Conservation (phyloP, 441 rosid species). For the Populus hybrid region DNA sequence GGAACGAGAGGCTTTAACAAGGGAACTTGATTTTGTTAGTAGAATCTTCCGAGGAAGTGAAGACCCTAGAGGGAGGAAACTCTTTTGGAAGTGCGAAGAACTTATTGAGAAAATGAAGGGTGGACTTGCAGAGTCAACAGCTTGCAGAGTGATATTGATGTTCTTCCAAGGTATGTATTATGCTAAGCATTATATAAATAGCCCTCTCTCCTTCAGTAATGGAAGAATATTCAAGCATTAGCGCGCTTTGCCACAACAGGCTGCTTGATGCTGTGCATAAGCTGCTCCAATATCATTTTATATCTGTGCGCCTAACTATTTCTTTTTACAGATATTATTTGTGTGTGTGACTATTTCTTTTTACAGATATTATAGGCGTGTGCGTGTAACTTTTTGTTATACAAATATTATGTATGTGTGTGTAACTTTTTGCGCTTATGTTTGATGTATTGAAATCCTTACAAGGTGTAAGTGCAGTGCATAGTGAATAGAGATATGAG, state of each 20-base stretch:
- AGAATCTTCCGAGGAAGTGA: conserved; percentile 92
- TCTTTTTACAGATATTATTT: neutral
- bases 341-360: neutral
- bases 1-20: conserved; percentile 78
- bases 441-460: neutral
- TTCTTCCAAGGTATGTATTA: conserved; percentile 74
- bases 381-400: too few species aligned
- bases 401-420: too few species aligned
- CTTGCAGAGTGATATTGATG: conserved; percentile 66
- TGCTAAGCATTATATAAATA: neutral
- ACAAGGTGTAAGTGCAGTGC: too few species aligned
- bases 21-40: conserved; percentile 88
- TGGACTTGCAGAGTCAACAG: conserved; percentile 64
- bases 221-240: neutral
- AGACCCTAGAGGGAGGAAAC: conserved; percentile 82
- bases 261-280: neutral
- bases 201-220: neutral
- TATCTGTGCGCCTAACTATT: neutral
- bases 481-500: too few species aligned
- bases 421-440: neutral
- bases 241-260: neutral
- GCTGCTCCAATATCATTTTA: neutral
- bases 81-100: conserved; percentile 88
- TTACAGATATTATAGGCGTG: neutral
- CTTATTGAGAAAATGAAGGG: conserved; percentile 76